Evolutionary conservation across 352 stramenopile genomes (phyloP).

Genomic region (Globisporangium echinulatum): DNA sequence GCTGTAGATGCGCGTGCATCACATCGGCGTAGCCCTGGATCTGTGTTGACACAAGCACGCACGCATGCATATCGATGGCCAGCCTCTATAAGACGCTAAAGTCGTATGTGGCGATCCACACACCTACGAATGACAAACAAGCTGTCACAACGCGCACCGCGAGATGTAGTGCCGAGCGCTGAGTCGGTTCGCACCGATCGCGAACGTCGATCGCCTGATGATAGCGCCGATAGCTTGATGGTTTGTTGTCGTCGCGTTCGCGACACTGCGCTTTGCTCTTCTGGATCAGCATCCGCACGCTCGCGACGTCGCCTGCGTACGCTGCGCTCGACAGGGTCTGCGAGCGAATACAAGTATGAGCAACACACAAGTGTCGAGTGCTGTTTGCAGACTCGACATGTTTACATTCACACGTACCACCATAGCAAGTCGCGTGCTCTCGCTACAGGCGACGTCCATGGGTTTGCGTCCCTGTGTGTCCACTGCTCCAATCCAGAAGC

Average conservation of each 20-base stretch:
- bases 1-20: not conserved
- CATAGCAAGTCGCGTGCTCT: conserved; percentile 20
- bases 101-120: too few relatives aligned
- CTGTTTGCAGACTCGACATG: not conserved
- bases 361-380: not conserved
- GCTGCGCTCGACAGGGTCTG: conserved; percentile 39
- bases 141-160: conserved; percentile 17
- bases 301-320: conserved; percentile 25
- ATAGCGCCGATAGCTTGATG: not conserved
- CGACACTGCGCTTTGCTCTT: not conserved
- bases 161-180: conserved; percentile 44
- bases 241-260: not conserved
- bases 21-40: conserved; percentile 27
- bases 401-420: conserved; percentile 15
- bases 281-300: conserved; percentile 21
- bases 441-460: conserved; percentile 23
- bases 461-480: conserved; percentile 37
- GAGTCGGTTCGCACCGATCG: conserved; percentile 23
- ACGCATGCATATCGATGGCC: too few relatives aligned
- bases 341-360: not conserved
- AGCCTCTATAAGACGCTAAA: too few relatives aligned
- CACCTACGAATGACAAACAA: not conserved
- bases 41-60: conserved; percentile 5
- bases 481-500: conserved; percentile 19
- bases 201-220: conserved; percentile 12